phyloP scores from a whole-genome alignment of 345 rosid genomes.

The Salix arbutifolia region DNA sequence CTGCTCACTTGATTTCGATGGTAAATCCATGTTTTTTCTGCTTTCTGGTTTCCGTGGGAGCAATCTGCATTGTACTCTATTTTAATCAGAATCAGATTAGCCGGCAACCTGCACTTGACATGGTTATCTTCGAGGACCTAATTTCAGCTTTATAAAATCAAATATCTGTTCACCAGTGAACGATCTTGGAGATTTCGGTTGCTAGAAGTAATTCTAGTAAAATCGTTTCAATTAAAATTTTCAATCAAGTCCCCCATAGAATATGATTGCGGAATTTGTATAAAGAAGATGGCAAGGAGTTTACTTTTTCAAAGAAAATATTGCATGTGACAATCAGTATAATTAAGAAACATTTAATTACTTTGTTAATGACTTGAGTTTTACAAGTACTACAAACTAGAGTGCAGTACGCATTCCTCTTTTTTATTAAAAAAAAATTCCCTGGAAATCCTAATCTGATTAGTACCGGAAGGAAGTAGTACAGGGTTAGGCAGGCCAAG shows the following conservation, averaged over 20 bases:
- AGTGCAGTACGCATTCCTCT: constrained; percentile 17
- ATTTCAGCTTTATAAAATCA: neutral
- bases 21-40: neutral
- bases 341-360: neutral
- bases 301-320: too few species aligned
- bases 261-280: too few species aligned
- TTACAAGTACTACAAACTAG: constrained; percentile 8
- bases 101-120: neutral
- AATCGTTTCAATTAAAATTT: too few species aligned
- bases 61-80: neutral
- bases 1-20: neutral
- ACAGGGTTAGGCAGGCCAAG: constrained; percentile 18
- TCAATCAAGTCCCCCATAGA: too few species aligned
- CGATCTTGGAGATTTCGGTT: neutral
- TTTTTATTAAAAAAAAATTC: neutral
- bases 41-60: neutral
- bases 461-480: constrained; percentile 12
- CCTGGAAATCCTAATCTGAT: neutral
- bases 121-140: neutral
- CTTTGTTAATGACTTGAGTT: neutral
- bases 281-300: too few species aligned
- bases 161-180: neutral
- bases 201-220: too few species aligned
- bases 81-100: neutral
- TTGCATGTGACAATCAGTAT: neutral